A percentile compares a stretch with the other conserved stretches of the same genome.
phyloP scores from a whole-genome alignment of 2,329 filamentous ascomycete species.

The Botryotinia narcissicola region DNA sequence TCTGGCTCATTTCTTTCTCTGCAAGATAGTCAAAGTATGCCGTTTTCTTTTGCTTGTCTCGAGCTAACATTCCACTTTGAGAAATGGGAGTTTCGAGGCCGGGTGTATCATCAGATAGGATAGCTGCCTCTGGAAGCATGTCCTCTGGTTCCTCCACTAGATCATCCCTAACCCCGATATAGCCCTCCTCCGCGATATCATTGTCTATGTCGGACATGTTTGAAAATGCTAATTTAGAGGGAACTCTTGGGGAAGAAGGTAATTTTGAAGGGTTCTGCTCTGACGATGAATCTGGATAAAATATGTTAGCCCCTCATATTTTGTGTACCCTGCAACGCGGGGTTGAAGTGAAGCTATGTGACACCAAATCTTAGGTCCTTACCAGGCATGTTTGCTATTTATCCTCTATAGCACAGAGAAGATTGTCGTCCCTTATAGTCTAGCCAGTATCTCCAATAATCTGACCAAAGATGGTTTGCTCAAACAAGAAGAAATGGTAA shows the following conservation, averaged over 20 bases:
- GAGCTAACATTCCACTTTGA: conserved; percentile 51
- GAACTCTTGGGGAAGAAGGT: conserved; percentile 1
- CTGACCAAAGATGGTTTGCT: background rate
- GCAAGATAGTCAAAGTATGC: conserved; percentile 91
- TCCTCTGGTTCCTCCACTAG: conserved; percentile 27
- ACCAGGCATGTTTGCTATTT: conserved; percentile 5
- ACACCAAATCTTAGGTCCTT: background rate
- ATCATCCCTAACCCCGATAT: conserved; percentile 24
- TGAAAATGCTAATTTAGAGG: conserved; percentile 4
- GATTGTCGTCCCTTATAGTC: background rate
- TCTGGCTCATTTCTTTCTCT: conserved; percentile 91
- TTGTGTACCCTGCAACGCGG: conserved; percentile 20
- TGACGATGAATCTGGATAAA: conserved; percentile 13
- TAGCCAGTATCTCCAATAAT: background rate
- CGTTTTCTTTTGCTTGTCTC: conserved; percentile 66
- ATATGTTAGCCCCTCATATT: conserved; percentile 16
- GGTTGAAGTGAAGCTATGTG: background rate
- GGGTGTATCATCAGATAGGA: conserved; percentile 30
- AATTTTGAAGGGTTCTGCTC: background rate
- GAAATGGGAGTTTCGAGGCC: conserved; percentile 29
- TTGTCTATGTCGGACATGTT: conserved; percentile 3
- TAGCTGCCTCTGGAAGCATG: conserved; percentile 35
- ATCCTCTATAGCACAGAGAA: background rate
- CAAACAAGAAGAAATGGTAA: background rate
- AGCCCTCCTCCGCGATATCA: background rate